Conservation (phyloP, 2,329 filamentous ascomycete genomes). For the Tolypocladium pustulatum region DNA sequence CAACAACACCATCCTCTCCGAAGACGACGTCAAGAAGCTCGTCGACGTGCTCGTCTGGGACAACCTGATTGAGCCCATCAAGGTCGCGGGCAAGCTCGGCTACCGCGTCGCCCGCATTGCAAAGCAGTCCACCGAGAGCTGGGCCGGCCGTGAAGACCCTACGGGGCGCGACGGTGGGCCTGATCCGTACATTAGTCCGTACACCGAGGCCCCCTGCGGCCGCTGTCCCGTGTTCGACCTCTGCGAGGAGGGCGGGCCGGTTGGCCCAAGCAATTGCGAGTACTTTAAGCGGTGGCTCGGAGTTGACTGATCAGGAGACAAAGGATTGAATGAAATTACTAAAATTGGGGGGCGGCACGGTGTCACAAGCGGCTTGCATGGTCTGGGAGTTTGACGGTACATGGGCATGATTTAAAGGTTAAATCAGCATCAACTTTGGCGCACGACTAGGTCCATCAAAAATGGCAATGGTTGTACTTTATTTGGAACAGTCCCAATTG, state of each 20-base stretch:
- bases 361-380: slow-evolving; percentile 6
- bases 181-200: slow-evolving; percentile 51
- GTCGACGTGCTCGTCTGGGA: slow-evolving; percentile 86
- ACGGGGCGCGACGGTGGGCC: slow-evolving; percentile 26
- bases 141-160: slow-evolving; percentile 28
- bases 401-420: not conserved
- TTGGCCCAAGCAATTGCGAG: slow-evolving; percentile 80
- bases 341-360: not conserved
- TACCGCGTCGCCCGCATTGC: slow-evolving; percentile 43
- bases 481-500: not conserved
- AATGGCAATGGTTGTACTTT: not conserved
- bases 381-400: slow-evolving; percentile 7
- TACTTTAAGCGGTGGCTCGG: slow-evolving; percentile 84
- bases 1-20: slow-evolving; percentile 57
- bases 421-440: slow-evolving; percentile 1
- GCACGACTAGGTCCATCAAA: not conserved
- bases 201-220: slow-evolving; percentile 85
- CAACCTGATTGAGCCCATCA: slow-evolving; percentile 63
- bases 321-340: not conserved
- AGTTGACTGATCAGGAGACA: slow-evolving; percentile 21
- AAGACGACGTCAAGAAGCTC: slow-evolving; percentile 73
- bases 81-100: slow-evolving; percentile 35
- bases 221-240: slow-evolving; percentile 87
- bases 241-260: slow-evolving; percentile 81
- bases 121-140: slow-evolving; percentile 30